Conservation (phyloP, 2,329 filamentous ascomycete genomes). For the Diaporthe aspalathi region DNA sequence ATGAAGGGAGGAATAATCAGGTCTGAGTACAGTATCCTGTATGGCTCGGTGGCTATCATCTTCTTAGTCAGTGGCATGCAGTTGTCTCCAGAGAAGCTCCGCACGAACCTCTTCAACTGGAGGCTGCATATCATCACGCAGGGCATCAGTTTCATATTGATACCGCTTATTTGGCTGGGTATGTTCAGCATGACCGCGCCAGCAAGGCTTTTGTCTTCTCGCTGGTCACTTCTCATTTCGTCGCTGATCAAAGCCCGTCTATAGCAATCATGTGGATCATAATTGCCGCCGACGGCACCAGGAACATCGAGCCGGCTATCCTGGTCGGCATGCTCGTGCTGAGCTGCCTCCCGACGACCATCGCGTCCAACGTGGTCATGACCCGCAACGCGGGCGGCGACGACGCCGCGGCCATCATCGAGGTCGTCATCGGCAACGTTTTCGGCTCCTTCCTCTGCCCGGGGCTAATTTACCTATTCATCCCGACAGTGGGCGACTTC, state of each 20-base stretch:
- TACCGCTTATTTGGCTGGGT: slow-evolving; percentile 72
- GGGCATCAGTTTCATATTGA: slow-evolving; percentile 73
- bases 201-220: neutral
- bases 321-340: slow-evolving; percentile 75
- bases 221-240: too few species aligned
- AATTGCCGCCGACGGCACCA: slow-evolving; percentile 61
- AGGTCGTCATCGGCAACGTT: slow-evolving; percentile 77
- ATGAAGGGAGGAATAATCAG: slow-evolving; percentile 60
- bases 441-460: slow-evolving; percentile 76
- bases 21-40: slow-evolving; percentile 71
- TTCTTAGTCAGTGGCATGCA: slow-evolving; percentile 79
- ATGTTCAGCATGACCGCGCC: slow-evolving; percentile 37
- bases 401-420: slow-evolving; percentile 72
- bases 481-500: slow-evolving; percentile 62
- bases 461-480: slow-evolving; percentile 70
- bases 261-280: slow-evolving; percentile 59
- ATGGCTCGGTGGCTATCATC: slow-evolving; percentile 75
- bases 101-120: slow-evolving; percentile 73
- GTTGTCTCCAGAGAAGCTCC: slow-evolving; percentile 70
- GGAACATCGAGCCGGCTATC: slow-evolving; percentile 72
- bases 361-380: slow-evolving; percentile 80
- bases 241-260: slow-evolving; percentile 37
- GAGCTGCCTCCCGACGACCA: slow-evolving; percentile 77
- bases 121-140: slow-evolving; percentile 76
- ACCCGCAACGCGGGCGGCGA: slow-evolving; percentile 76